phyloP scores from a whole-genome alignment of 208 protist genomes.

The Wallacemonas sp. region DNA sequence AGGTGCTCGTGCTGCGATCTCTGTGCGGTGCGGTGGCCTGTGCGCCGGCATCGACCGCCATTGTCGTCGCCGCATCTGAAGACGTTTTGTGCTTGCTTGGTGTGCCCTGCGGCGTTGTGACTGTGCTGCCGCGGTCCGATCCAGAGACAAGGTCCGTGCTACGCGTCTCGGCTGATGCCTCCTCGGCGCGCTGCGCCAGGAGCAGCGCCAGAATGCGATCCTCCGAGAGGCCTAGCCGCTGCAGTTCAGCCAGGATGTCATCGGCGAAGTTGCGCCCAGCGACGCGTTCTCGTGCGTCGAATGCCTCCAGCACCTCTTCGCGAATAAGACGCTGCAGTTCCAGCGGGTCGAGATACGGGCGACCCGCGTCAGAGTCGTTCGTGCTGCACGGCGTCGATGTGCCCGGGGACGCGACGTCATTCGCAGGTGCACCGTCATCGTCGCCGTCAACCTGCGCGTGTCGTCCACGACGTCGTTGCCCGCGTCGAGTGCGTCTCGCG shows the following conservation, averaged over 20 bases:
- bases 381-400: neutral
- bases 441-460: too few species aligned
- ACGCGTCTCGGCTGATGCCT: too few species aligned
- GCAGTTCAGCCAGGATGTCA: neutral
- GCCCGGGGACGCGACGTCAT: neutral
- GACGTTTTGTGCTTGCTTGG: too few species aligned
- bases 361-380: neutral
- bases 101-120: too few species aligned
- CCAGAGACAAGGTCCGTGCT: too few species aligned
- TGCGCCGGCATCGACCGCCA: neutral
- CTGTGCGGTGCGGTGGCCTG: neutral
- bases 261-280: neutral
- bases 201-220: neutral
- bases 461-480: neutral
- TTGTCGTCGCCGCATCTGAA: neutral
- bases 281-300: neutral
- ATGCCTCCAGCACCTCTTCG: neutral
- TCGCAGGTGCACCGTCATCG: too few species aligned
- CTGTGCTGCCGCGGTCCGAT: too few species aligned
- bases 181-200: too few species aligned
- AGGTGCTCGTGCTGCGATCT: neutral
- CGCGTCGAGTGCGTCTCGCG: neutral
- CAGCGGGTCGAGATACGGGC: too few species aligned
- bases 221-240: neutral
- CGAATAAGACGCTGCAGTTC: conserved; percentile 2